Base-by-base conservation (phyloP, 2,329 filamentous ascomycete genomes). In the Calonectria hongkongensis region DNA sequence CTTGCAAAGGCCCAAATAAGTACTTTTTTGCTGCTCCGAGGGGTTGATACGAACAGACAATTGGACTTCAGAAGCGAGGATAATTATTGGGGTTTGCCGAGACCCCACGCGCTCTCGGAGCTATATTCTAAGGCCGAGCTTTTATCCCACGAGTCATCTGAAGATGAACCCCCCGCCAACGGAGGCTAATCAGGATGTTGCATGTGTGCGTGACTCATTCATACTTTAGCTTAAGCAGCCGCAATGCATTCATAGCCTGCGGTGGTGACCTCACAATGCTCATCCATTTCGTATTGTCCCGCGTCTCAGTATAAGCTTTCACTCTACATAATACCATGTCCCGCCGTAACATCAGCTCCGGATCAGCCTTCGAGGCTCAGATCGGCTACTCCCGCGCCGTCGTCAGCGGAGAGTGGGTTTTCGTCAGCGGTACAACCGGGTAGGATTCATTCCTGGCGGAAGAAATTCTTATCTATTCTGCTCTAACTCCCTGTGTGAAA, bases 361-460 rank as follows among this genome's bases (percentile, higher is more conserved):
- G 86, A 64, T 90, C 88, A 6, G 80, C 83, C 48, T 90, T 90
- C 73, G 89, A 90, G 79, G 82, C 82, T 30, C 83, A 87, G 73
- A 90, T 90, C 67, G 88, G 87, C 63, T 90, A 90, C 79, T 90
- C 88, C 36, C 85, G 89, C 62, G 89, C 88, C 43, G 88, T 90
- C 3, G 84, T 89, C 21, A 81, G 84, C 1, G 88, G 87, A 13
- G 87, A 88, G 45, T 88, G 86, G 84, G 81, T 90, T 13, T 86
- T 89, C 69, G 87, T 90, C 4, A 89, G 89, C 2, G 89, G 89
- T 0, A 90, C 88, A 45, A 90, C 89, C 3, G 89, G 89, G 88
- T 88, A 76, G 66, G 75, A 3, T n/a, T 2, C 18, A 5, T 9
- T 27, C 4, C 28, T 36, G n/a, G 2, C 2, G 3, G 16, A 3